Evolutionary conservation across 75 land plant species (phyloP).

Genomic region (Chamaecyparis obtusa): DNA sequence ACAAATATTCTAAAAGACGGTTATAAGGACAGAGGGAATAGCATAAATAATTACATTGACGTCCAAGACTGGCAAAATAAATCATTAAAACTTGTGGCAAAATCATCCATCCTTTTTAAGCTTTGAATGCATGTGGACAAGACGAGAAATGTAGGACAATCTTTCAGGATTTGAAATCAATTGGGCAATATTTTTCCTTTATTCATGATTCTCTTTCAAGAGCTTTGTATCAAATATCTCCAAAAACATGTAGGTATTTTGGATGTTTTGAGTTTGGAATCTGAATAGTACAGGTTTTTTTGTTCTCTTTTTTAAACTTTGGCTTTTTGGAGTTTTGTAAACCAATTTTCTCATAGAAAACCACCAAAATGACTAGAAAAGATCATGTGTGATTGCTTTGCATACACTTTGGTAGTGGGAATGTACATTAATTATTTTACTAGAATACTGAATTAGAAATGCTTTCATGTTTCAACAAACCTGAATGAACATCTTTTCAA

Average conservation of each 20-base stretch:
- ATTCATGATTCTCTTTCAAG: not conserved
- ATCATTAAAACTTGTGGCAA: not conserved
- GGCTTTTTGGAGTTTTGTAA: not conserved
- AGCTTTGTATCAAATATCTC: not conserved
- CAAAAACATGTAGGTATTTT: not conserved
- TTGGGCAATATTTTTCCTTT: not conserved
- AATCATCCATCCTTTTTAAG: not conserved
- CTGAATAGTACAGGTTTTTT: too few species aligned
- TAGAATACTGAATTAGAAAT: not conserved
- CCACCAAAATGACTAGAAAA: not conserved
- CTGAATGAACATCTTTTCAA: slow-evolving; percentile 58
- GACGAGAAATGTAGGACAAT: not conserved
- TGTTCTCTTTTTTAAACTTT: not conserved
- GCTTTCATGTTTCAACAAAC: slow-evolving; percentile 16
- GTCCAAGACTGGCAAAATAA: not conserved
- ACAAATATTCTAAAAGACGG: not conserved
- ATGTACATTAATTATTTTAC: not conserved
- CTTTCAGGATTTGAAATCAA: not conserved
- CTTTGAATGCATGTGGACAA: not conserved
- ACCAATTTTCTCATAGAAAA: not conserved
- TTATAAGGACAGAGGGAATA: not conserved
- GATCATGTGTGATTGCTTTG: not conserved
- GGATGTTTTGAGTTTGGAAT: not conserved
- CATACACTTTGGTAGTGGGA: not conserved
- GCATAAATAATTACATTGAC: too few species aligned